Conservation (phyloP, 2,329 filamentous ascomycete genomes). For the Aureobasidium mangrovei region DNA sequence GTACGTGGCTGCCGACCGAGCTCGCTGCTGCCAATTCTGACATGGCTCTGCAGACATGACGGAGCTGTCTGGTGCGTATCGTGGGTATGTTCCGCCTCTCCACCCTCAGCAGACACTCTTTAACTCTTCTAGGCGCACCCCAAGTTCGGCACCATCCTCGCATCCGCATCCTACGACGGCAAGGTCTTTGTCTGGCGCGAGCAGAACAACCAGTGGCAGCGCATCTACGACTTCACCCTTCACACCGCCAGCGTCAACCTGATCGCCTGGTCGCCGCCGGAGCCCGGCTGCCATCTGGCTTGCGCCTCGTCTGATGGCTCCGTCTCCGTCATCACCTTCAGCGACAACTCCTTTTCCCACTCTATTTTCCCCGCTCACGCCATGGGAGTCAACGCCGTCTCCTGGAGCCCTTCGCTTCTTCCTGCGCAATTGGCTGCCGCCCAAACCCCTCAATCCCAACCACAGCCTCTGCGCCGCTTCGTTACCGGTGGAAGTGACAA, state of each 20-base stretch:
- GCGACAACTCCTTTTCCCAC: constrained; percentile 88
- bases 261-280: constrained; percentile 94
- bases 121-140: constrained; percentile 59
- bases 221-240: constrained; percentile 84
- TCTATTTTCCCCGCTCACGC: constrained; percentile 86
- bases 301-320: constrained; percentile 91
- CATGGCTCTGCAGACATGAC: constrained; percentile 60
- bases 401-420: constrained; percentile 79
- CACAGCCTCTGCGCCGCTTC: constrained; percentile 60
- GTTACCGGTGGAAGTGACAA: constrained; percentile 95
- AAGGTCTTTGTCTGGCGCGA: constrained; percentile 99
- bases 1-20: constrained; percentile 40
- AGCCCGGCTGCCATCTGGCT: constrained; percentile 86
- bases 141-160: constrained; percentile 96
- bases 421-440: constrained; percentile 75
- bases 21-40: not conserved
- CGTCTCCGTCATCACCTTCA: constrained; percentile 91
- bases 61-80: constrained; percentile 96
- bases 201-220: constrained; percentile 53
- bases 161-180: constrained; percentile 90
- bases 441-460: constrained; percentile 43
- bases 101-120: not conserved
- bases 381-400: constrained; percentile 89
- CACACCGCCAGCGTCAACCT: constrained; percentile 97
- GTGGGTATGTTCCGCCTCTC: constrained; percentile 50